Evolutionary conservation across 2,329 filamentous ascomycete genomes (phyloP).

Genomic region (Microcyclospora tardicrescens): DNA sequence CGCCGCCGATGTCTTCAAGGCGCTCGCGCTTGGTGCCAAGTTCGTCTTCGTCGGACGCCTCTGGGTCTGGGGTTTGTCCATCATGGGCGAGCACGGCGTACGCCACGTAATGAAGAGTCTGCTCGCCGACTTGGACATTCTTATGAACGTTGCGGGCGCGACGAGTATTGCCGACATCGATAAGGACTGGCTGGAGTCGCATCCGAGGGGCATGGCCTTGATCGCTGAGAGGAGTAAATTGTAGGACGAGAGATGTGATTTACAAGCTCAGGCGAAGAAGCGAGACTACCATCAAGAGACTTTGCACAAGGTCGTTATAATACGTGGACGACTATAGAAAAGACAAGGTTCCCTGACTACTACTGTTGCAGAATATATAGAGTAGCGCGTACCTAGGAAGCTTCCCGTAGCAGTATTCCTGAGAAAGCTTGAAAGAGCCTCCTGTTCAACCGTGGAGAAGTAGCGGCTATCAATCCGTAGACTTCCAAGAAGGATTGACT

Average conservation of each 20-base stretch:
- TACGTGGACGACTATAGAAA: too few relatives aligned
- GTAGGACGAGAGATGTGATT: neutral
- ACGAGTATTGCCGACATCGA: slow-evolving; percentile 41
- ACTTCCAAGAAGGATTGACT: too few relatives aligned
- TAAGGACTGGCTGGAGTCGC: slow-evolving; percentile 21
- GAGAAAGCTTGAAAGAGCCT: too few relatives aligned
- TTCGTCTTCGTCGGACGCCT: slow-evolving; percentile 50
- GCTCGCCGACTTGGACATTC: slow-evolving; percentile 48
- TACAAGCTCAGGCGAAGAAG: too few relatives aligned
- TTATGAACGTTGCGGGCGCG: slow-evolving; percentile 47
- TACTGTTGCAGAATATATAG: too few relatives aligned
- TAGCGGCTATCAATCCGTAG: too few relatives aligned
- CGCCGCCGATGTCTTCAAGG: slow-evolving; percentile 47
- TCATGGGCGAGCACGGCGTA: slow-evolving; percentile 48
- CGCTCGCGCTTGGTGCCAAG: slow-evolving; percentile 47
- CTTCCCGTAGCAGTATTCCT: too few relatives aligned
- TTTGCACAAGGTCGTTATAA: too few relatives aligned
- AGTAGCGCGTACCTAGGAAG: too few relatives aligned
- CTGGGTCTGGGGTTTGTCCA: slow-evolving; percentile 47
- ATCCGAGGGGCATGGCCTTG: slow-evolving; percentile 12
- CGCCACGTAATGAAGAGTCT: slow-evolving; percentile 49
- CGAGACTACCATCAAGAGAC: too few relatives aligned
- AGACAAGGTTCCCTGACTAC: too few relatives aligned
- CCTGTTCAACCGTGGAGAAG: too few relatives aligned
- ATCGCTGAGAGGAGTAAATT: slow-evolving; percentile 16